Percentiles rank a stretch among this genome's conserved stretches.
Conservation (phyloP, 495 filamentous ascomycete genomes). For the Neurospora sp. region DNA sequence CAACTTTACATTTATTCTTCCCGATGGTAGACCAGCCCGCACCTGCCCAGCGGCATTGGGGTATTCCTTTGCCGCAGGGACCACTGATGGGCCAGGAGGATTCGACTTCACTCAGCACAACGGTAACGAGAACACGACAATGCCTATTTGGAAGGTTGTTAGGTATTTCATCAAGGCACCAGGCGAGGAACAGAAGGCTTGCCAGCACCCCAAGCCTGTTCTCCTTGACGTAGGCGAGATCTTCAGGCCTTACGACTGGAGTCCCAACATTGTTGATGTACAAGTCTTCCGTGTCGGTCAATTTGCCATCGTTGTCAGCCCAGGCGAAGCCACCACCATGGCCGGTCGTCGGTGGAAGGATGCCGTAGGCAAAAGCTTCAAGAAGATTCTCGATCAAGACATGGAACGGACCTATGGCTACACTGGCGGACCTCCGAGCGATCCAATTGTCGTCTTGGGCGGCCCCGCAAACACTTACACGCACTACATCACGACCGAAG, state of each 20-base stretch:
- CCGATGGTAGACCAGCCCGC: conserved; percentile 58
- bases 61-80: conserved; percentile 90
- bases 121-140: conserved; percentile 60
- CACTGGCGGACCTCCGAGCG: background rate
- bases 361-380: conserved; percentile 41
- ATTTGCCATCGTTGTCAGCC: conserved; percentile 74
- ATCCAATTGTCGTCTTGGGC: conserved; percentile 75
- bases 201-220: conserved; percentile 79
- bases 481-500: conserved; percentile 88
- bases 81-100: conserved; percentile 82
- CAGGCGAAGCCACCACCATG: conserved; percentile 94
- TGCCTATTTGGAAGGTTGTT: conserved; percentile 75
- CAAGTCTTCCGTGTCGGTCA: conserved; percentile 84
- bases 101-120: conserved; percentile 93
- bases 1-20: conserved; percentile 58
- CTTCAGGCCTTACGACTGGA: conserved; percentile 73
- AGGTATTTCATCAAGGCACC: conserved; percentile 63
- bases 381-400: background rate
- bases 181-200: conserved; percentile 57
- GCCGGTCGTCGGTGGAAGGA: conserved; percentile 84
- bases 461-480: conserved; percentile 92
- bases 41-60: conserved; percentile 92
- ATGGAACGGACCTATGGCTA: background rate
- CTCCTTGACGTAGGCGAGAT: conserved; percentile 83
- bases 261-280: conserved; percentile 87